Evolutionary conservation across 1,284 basidiomycete species (phyloP).

Genomic region (Athelia sp.): DNA sequence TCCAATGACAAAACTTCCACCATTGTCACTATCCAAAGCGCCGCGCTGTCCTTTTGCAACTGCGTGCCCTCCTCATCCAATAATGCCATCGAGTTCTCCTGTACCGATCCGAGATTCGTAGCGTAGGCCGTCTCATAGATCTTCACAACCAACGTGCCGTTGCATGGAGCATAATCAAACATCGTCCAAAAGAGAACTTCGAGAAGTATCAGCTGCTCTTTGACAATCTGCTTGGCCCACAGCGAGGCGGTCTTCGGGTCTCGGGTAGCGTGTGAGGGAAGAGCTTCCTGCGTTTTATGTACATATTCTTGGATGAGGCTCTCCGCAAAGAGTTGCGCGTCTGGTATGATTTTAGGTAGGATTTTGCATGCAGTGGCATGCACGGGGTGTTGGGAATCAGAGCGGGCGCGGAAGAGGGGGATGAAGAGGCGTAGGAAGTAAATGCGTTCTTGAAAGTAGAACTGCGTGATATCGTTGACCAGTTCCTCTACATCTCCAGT

Average conservation of each 20-base stretch:
- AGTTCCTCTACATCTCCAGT: slow-evolving; percentile 53
- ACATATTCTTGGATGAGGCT: slow-evolving; percentile 55
- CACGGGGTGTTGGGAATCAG: slow-evolving; percentile 48
- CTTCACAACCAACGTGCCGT: slow-evolving; percentile 53
- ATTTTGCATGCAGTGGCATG: slow-evolving; percentile 49
- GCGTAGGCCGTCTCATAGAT: slow-evolving; percentile 63
- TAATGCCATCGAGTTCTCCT: slow-evolving; percentile 63
- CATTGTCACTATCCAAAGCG: slow-evolving; percentile 73
- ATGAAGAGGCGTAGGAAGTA: slow-evolving; percentile 57
- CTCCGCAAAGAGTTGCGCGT: slow-evolving; percentile 52
- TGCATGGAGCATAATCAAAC: slow-evolving; percentile 72
- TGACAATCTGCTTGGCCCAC: slow-evolving; percentile 77
- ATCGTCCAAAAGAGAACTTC: slow-evolving; percentile 85
- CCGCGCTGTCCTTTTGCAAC: slow-evolving; percentile 62
- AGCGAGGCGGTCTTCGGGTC: slow-evolving; percentile 59
- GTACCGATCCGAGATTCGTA: slow-evolving; percentile 63
- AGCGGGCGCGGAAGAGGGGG: slow-evolving; percentile 59
- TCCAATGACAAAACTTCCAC: slow-evolving; percentile 82
- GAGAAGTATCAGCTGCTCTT: slow-evolving; percentile 75
- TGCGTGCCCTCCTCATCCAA: slow-evolving; percentile 70
- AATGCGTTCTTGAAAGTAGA: slow-evolving; percentile 79
- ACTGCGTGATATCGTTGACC: slow-evolving; percentile 68
- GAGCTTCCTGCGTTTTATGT: slow-evolving; percentile 43
- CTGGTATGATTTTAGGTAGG: slow-evolving; percentile 58
- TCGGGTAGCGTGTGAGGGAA: slow-evolving; percentile 47